Percentiles rank a stretch among this genome's conserved stretches.
phyloP scores from a whole-genome alignment of 257 asterid species.

The Fraxinus pennsylvanica region DNA sequence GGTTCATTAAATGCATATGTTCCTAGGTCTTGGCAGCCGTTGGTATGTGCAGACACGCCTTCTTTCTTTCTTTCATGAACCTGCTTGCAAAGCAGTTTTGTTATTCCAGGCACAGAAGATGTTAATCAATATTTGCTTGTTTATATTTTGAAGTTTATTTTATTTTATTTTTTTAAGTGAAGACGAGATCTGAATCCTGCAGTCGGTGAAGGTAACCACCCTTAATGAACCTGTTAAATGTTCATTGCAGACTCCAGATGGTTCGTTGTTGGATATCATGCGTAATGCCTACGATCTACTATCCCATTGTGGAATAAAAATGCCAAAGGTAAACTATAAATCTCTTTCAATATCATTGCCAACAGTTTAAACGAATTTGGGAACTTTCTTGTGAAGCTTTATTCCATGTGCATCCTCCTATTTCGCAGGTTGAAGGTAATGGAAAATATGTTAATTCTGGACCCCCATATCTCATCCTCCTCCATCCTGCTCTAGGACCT shows the following conservation, averaged over 20 bases:
- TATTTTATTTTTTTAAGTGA: background rate
- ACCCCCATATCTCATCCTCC: constrained; percentile 91
- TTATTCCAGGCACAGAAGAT: background rate
- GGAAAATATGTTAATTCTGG: constrained; percentile 75
- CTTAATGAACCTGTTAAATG: constrained; percentile 25
- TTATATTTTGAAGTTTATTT: background rate
- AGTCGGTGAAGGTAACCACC: background rate
- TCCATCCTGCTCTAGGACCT: constrained; percentile 92
- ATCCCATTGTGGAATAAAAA: constrained; percentile 68
- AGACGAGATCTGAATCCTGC: background rate
- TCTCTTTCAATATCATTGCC: constrained; percentile 20
- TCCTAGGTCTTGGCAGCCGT: background rate
- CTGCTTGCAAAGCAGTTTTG: background rate
- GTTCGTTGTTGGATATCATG: constrained; percentile 84
- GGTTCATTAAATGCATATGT: background rate
- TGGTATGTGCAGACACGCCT: background rate
- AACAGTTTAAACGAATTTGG: background rate
- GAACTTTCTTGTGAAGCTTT: constrained; percentile 13
- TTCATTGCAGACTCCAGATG: constrained; percentile 94
- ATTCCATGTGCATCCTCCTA: constrained; percentile 14
- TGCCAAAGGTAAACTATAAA: constrained; percentile 67
- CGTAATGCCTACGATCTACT: constrained; percentile 98
- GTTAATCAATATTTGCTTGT: background rate
- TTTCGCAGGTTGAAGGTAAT: constrained; percentile 51
- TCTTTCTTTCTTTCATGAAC: background rate